phyloP scores from a whole-genome alignment of 768 basidiomycete species.

The Russula virescens region DNA sequence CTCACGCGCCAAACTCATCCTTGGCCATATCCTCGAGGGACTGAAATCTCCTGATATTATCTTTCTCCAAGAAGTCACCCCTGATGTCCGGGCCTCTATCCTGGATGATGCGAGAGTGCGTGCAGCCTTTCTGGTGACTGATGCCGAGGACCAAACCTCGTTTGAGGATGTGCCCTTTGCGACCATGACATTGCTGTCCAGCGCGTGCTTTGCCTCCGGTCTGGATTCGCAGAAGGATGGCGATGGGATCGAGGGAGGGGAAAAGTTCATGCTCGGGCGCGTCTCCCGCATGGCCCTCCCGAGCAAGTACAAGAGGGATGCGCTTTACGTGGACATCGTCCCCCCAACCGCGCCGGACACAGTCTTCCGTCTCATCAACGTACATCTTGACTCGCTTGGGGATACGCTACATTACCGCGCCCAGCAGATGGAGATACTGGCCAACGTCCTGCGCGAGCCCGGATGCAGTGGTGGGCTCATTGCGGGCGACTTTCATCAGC shows the following conservation, averaged over 20 bases:
- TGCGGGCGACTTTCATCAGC: constrained; percentile 47
- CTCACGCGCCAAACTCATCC: constrained; percentile 33
- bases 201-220: not conserved
- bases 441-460: constrained; percentile 36
- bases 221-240: not conserved
- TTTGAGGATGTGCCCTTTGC: not conserved
- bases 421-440: constrained; percentile 31
- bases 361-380: constrained; percentile 35
- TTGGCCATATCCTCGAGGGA: not conserved
- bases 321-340: constrained; percentile 35
- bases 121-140: not conserved
- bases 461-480: constrained; percentile 40
- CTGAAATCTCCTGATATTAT: not conserved
- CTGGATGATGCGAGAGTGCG: not conserved
- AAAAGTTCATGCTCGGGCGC: not conserved
- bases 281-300: not conserved
- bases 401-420: constrained; percentile 18
- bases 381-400: constrained; percentile 35
- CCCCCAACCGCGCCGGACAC: constrained; percentile 26
- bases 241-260: not conserved
- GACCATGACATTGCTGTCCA: constrained; percentile 13
- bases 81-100: not conserved
- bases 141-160: constrained; percentile 6
- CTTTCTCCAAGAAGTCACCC: constrained; percentile 6
- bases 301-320: constrained; percentile 32